Percentiles rank a stretch among this genome's conserved stretches.
Evolutionary conservation across 495 filamentous ascomycete species (phyloP).

Genomic region (Umbilicaria muhlenbergii): DNA sequence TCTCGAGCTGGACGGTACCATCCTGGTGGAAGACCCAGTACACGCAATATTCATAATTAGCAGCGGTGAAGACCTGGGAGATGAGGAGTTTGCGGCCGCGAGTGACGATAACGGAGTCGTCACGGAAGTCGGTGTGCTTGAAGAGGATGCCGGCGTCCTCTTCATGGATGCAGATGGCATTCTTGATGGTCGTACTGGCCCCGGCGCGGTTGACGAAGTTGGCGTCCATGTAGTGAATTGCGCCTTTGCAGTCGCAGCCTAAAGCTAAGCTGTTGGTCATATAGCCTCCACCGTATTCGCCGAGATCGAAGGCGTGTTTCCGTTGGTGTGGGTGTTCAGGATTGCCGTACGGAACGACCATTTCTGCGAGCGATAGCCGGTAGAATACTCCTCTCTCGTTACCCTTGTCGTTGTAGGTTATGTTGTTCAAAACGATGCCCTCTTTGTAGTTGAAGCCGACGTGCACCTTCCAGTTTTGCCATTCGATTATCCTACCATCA

Average conservation of each 20-base stretch:
- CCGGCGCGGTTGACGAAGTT: slow-evolving; percentile 74
- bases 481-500: slow-evolving; percentile 60
- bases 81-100: slow-evolving; percentile 77
- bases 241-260: slow-evolving; percentile 91
- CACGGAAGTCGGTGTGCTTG: slow-evolving; percentile 94
- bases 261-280: slow-evolving; percentile 86
- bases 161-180: slow-evolving; percentile 94
- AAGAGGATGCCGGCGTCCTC: slow-evolving; percentile 88
- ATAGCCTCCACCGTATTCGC: slow-evolving; percentile 88
- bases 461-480: slow-evolving; percentile 94
- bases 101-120: slow-evolving; percentile 74
- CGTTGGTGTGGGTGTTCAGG: slow-evolving; percentile 85
- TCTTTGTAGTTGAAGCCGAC: slow-evolving; percentile 96
- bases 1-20: slow-evolving; percentile 83
- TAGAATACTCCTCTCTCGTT: slow-evolving; percentile 71
- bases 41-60: slow-evolving; percentile 94
- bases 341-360: slow-evolving; percentile 94
- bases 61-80: slow-evolving; percentile 88
- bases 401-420: slow-evolving; percentile 82
- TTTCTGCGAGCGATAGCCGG: slow-evolving; percentile 83
- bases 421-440: slow-evolving; percentile 80
- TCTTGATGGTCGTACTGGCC: slow-evolving; percentile 65
- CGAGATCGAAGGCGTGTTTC: slow-evolving; percentile 89
- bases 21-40: slow-evolving; percentile 94
- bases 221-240: slow-evolving; percentile 82